Evolutionary conservation across 2,329 filamentous ascomycete genomes (phyloP), one percentile per base, ranked within the genome.

Genomic region (Penicillium nordicum): DNA sequence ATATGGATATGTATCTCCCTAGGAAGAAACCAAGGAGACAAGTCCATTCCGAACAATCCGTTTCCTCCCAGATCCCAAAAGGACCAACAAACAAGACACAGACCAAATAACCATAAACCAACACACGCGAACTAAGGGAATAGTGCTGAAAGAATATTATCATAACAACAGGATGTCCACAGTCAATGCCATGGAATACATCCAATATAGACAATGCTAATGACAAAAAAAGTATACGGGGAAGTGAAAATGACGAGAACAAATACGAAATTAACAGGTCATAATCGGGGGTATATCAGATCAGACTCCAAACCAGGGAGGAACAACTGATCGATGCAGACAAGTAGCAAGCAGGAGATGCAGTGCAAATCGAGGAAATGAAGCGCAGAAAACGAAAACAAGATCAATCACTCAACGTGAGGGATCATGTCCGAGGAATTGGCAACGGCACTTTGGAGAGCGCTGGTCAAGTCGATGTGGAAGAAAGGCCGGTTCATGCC

Each of bases 401-500:
- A 42, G 29, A 4, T 10, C 9, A 23, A 49, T 59, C 37, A 52
- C 43, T 30, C 55, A 25, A 57, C 4, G 11, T 49, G 49, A 1
- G 61, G 63, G 12, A 63, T 55, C 46, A 55, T 56, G 16, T 66
- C 63, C 73, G 90, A 84, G 0, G 90, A 83, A 64, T 95, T 96
- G 30, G 87, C 85, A 66, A 97, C 84, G 3, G 92, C 93, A 65
- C 88, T 91, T 74, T 97, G 90, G 64, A 97, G 75, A 7, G 94
- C 94, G 67, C 87, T 92, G 4, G 90, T 94, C 50, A 97, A 76
- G 72, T 97, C 94, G 51, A 96, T 84, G 71, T 99, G 94, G 83
- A 99, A 97, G 64, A 97, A 83, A 5, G 94, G 93, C 64, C 90
- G 79, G 73, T 96, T 94, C 60, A 95, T 78, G n/a, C 93, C 90